phyloP scores from a whole-genome alignment of 345 rosid species.

The Cardiospermum halicacabum region DNA sequence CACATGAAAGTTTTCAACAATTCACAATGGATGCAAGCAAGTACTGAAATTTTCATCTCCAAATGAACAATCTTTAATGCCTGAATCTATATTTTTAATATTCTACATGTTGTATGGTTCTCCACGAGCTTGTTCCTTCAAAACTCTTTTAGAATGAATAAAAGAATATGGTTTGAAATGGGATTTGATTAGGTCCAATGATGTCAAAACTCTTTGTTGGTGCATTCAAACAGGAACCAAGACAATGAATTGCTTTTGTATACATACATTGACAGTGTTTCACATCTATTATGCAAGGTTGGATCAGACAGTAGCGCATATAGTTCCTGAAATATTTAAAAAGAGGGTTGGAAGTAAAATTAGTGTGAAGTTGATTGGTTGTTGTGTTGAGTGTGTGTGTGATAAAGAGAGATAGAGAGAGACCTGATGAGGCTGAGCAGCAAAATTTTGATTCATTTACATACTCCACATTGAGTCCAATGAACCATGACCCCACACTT shows the following conservation, averaged over 20 bases:
- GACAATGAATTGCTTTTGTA: constrained; percentile 5
- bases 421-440: constrained; percentile 44
- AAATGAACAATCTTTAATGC: neutral
- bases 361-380: neutral
- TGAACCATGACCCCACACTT: constrained; percentile 53
- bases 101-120: neutral
- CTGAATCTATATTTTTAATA: neutral
- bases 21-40: neutral
- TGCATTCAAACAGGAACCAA: constrained; percentile 9
- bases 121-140: neutral
- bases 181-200: neutral
- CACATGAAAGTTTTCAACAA: neutral
- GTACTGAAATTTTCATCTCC: neutral
- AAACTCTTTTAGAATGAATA: constrained; percentile 1
- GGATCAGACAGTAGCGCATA: constrained; percentile 38
- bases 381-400: neutral
- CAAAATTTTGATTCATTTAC: constrained; percentile 44
- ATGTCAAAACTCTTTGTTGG: neutral
- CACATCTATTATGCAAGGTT: constrained; percentile 3
- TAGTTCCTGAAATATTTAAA: constrained; percentile 21
- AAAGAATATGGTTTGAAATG: neutral
- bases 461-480: constrained; percentile 44
- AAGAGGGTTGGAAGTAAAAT: neutral
- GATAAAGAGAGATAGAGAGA: neutral
- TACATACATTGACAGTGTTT: neutral